phyloP scores from a whole-genome alignment of 2,329 filamentous ascomycete species.

The Hawksworthiomyces lignivorus region DNA sequence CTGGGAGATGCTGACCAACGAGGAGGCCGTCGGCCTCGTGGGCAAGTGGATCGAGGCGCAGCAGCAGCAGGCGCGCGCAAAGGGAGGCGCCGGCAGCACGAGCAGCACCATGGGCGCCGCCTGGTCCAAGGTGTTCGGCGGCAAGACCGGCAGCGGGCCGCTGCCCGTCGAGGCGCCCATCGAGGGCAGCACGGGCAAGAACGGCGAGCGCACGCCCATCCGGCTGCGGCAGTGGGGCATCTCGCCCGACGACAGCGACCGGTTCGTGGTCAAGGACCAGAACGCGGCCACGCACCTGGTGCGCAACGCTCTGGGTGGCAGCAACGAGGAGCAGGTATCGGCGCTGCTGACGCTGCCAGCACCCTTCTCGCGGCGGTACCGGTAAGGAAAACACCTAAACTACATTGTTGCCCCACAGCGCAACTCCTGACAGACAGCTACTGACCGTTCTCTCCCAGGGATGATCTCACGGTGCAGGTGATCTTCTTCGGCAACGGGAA shows the following conservation, averaged over 20 bases:
- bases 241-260: slow-evolving; percentile 59
- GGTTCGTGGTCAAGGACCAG: slow-evolving; percentile 92
- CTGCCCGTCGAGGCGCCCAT: slow-evolving; percentile 66
- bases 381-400: no score
- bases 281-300: slow-evolving; percentile 95
- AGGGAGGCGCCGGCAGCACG: slow-evolving; percentile 8
- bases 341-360: slow-evolving; percentile 85
- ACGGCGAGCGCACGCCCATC: slow-evolving; percentile 80
- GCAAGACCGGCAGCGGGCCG: not conserved
- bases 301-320: slow-evolving; percentile 87
- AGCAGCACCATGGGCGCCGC: slow-evolving; percentile 42
- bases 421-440: no score
- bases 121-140: slow-evolving; percentile 58
- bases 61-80: slow-evolving; percentile 20
- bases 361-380: slow-evolving; percentile 84
- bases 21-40: slow-evolving; percentile 93
- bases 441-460: slow-evolving; percentile 43
- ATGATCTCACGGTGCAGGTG: slow-evolving; percentile 94
- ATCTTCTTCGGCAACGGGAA: slow-evolving; percentile 91
- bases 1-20: slow-evolving; percentile 99
- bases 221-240: slow-evolving; percentile 89
- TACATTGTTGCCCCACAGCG: slow-evolving; percentile 22
- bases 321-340: slow-evolving; percentile 87
- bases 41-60: slow-evolving; percentile 94
- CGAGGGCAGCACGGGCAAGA: slow-evolving; percentile 33